Conservation (phyloP, 2,329 filamentous ascomycete species). For the Fusarium sambucinum region DNA sequence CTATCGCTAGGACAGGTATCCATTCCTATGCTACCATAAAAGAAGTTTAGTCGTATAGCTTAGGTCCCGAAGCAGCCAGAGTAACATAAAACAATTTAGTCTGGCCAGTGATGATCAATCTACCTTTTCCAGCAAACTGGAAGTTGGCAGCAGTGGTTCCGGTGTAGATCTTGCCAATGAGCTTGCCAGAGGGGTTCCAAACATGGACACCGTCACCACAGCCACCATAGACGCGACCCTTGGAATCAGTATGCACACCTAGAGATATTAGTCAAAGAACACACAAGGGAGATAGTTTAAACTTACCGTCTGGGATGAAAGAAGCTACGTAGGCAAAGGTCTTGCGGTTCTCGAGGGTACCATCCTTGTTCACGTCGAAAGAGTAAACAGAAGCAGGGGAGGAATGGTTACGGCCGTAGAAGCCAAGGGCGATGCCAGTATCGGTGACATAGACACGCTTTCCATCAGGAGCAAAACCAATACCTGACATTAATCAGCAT, state of each 20-base stretch:
- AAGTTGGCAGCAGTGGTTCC: slow-evolving; percentile 60
- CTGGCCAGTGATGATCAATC: slow-evolving; percentile 52
- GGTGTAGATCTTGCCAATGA: slow-evolving; percentile 68
- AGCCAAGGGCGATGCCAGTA: slow-evolving; percentile 60
- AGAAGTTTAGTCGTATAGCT: background rate
- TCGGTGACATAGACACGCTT: slow-evolving; percentile 67
- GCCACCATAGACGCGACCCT: slow-evolving; percentile 68
- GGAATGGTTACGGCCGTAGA: slow-evolving; percentile 57
- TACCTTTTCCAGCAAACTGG: slow-evolving; percentile 56
- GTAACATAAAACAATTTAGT: slow-evolving; percentile 52
- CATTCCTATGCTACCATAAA: background rate
- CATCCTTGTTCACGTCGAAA: slow-evolving; percentile 59
- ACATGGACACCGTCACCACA: slow-evolving; percentile 64
- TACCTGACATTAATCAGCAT: slow-evolving; percentile 49
- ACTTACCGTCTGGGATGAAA: slow-evolving; percentile 69
- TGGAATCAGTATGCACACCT: slow-evolving; percentile 67
- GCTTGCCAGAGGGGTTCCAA: slow-evolving; percentile 59
- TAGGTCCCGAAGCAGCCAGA: slow-evolving; percentile 18
- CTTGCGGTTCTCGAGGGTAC: slow-evolving; percentile 61
- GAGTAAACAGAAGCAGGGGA: slow-evolving; percentile 62
- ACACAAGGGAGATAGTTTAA: background rate
- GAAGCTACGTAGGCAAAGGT: slow-evolving; percentile 68
- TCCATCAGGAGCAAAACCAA: slow-evolving; percentile 68
- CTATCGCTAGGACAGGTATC: background rate
- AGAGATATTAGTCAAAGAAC: background rate